Conservation (phyloP, 1,139 yeast genomes). For the Debaryomycetaceae sp. region DNA sequence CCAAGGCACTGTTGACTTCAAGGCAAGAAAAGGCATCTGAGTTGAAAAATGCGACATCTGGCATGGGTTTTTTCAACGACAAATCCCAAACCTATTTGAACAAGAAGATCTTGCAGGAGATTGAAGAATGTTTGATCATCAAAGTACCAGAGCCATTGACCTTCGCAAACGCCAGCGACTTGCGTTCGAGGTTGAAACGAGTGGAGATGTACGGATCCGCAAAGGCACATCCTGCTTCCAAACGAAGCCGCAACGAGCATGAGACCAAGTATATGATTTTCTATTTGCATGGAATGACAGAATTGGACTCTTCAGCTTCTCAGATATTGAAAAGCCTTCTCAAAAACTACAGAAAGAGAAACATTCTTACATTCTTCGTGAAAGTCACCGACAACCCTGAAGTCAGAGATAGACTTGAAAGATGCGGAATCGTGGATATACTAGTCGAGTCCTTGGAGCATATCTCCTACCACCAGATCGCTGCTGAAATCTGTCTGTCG, state of each 20-base stretch:
- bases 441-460: constrained; percentile 24
- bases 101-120: constrained; percentile 54
- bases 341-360: constrained; percentile 49
- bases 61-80: constrained; percentile 34
- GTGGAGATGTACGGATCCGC: constrained; percentile 85
- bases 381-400: constrained; percentile 49
- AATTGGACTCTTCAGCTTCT: constrained; percentile 83
- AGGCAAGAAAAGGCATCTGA: constrained; percentile 1
- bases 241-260: constrained; percentile 48
- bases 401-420: constrained; percentile 26
- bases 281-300: constrained; percentile 84
- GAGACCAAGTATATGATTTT: constrained; percentile 70
- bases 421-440: constrained; percentile 30
- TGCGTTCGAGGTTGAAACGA: constrained; percentile 69
- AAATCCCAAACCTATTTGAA: constrained; percentile 36
- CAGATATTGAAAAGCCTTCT: constrained; percentile 67
- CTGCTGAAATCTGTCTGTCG: background rate
- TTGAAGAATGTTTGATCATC: constrained; percentile 82
- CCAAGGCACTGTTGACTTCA: background rate
- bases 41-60: background rate
- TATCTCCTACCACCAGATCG: constrained; percentile 26
- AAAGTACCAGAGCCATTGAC: constrained; percentile 92
- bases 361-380: constrained; percentile 61
- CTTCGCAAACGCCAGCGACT: constrained; percentile 84
- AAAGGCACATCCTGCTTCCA: constrained; percentile 78